phyloP scores from a whole-genome alignment of 2,329 filamentous ascomycete genomes.

The Xylariaceae sp. region DNA sequence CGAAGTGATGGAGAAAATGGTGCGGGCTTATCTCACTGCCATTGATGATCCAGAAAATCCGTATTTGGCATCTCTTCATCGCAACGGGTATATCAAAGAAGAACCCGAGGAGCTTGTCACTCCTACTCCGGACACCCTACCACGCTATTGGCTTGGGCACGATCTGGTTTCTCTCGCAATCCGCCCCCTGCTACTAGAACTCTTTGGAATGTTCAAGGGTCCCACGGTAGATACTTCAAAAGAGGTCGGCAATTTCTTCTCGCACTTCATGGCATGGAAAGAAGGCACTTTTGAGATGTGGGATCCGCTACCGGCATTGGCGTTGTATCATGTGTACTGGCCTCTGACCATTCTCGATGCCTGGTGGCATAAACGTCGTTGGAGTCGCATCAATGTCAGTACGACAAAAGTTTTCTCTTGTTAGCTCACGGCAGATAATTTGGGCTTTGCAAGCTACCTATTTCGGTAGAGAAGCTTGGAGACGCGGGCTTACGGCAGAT shows the following conservation, averaged over 20 bases:
- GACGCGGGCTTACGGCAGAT: too few relatives aligned
- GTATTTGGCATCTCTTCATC: not conserved
- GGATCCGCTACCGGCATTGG: conserved; percentile 55
- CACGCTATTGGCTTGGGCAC: conserved; percentile 63
- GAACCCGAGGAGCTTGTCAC: conserved; percentile 2
- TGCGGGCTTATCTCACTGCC: conserved; percentile 48
- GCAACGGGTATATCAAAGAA: not conserved
- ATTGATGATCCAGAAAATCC: conserved; percentile 25
- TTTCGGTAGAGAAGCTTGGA: too few relatives aligned
- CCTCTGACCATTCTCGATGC: conserved; percentile 45
- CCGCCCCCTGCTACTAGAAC: conserved; percentile 34
- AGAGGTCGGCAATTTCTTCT: conserved; percentile 24
- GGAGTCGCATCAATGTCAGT: conserved; percentile 65
- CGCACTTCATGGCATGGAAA: conserved; percentile 45
- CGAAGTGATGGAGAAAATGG: conserved; percentile 38
- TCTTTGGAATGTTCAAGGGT: conserved; percentile 18
- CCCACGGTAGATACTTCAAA: conserved; percentile 4
- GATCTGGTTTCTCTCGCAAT: conserved; percentile 53
- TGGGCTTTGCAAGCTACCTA: too few relatives aligned
- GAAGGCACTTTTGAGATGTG: conserved; percentile 49
- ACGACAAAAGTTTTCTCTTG: conserved; percentile 43
- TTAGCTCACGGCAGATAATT: conserved; percentile 4
- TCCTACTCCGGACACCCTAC: conserved; percentile 20
- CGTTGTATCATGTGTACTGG: conserved; percentile 54
- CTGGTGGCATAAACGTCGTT: conserved; percentile 42